phyloP scores from a whole-genome alignment of 108 stramenopile genomes.

The Thalassiosira profunda region DNA sequence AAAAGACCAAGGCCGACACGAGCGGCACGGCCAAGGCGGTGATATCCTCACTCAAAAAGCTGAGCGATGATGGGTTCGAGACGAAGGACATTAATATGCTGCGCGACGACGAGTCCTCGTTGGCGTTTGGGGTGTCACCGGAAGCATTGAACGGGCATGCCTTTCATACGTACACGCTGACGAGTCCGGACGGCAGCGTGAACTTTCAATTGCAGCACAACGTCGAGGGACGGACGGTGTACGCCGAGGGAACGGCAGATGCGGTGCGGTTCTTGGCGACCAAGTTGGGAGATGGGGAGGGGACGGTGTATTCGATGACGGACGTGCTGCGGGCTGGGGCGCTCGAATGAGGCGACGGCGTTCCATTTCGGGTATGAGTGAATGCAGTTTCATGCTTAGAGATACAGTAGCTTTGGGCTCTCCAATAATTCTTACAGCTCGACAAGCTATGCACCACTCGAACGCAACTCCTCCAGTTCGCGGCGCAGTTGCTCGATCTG shows the following conservation, averaged over 20 bases:
- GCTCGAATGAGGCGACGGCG: slow-evolving; percentile 79
- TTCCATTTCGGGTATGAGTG: no score
- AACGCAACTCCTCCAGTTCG: no score
- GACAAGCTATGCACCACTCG: no score
- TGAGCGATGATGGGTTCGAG: slow-evolving; percentile 75
- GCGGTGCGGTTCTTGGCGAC: slow-evolving; percentile 95
- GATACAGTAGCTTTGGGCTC: no score
- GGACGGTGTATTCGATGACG: slow-evolving; percentile 89
- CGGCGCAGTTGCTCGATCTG: no score
- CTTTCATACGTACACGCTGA: slow-evolving; percentile 97
- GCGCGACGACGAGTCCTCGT: slow-evolving; percentile 79
- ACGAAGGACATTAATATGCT: slow-evolving; percentile 93
- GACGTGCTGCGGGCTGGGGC: slow-evolving; percentile 89
- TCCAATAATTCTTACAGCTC: no score
- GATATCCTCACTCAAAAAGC: slow-evolving; percentile 79
- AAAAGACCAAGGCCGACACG: slow-evolving; percentile 98
- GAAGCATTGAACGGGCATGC: slow-evolving; percentile 96
- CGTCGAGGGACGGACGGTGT: slow-evolving; percentile 95
- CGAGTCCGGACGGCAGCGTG: slow-evolving; percentile 91
- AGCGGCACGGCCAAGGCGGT: slow-evolving; percentile 98
- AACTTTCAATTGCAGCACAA: slow-evolving; percentile 98
- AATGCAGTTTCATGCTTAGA: no score
- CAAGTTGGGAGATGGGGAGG: slow-evolving; percentile 73
- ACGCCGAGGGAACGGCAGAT: slow-evolving; percentile 99
- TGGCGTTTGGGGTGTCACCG: slow-evolving; percentile 95